These are phyloP conservation scores for Podospora appendiculata DNA, from an alignment of 495 filamentous ascomycete genomes.

Conservation along the genomic window DNA sequence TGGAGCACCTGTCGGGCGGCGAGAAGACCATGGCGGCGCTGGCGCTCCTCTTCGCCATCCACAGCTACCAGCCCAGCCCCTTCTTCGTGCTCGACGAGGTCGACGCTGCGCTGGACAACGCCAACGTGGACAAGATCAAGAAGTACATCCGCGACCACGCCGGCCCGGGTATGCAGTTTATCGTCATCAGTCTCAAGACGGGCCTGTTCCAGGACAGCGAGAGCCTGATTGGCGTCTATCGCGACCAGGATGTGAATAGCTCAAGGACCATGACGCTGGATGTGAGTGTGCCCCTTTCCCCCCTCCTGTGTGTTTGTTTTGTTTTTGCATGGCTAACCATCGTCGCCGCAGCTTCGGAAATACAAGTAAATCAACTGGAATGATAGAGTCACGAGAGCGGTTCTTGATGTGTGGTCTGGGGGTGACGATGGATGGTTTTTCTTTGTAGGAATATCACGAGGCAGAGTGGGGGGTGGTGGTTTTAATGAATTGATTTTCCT, in stretches of 20 bases:
- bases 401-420: no score
- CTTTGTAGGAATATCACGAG: no score
- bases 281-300: slow-evolving; percentile 54
- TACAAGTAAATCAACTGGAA: background rate
- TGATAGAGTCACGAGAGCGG: background rate
- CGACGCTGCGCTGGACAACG: slow-evolving; percentile 93
- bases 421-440: no score
- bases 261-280: slow-evolving; percentile 85
- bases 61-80: slow-evolving; percentile 85
- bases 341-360: background rate
- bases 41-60: slow-evolving; percentile 90
- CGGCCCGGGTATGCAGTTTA: slow-evolving; percentile 96
- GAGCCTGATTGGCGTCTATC: slow-evolving; percentile 87
- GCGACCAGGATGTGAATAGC: slow-evolving; percentile 88
- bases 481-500: background rate
- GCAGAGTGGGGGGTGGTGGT: background rate
- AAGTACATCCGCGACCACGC: slow-evolving; percentile 93
- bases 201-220: slow-evolving; percentile 92
- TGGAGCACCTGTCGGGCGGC: slow-evolving; percentile 95
- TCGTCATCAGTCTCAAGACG: slow-evolving; percentile 92
- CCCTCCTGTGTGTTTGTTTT: background rate
- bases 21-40: slow-evolving; percentile 99
- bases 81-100: slow-evolving; percentile 99
- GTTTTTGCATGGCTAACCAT: background rate
- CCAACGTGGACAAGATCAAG: slow-evolving; percentile 90